These are phyloP conservation scores for Populus hybrid DNA, from an alignment of 441 rosid genomes.

Conservation along the genomic window DNA sequence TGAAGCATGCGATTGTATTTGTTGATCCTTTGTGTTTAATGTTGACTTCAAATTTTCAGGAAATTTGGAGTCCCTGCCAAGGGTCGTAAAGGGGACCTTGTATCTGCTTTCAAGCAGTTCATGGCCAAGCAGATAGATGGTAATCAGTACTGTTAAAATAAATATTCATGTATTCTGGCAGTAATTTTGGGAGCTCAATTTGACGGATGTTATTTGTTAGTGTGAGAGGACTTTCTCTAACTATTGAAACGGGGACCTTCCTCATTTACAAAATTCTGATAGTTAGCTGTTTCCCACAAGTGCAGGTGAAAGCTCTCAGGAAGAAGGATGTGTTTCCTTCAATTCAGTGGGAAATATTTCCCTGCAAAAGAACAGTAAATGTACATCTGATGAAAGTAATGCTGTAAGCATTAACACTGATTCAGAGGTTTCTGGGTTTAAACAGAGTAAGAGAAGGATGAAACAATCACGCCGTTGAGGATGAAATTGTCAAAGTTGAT, in stretches of 20 bases:
- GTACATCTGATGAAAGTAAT: conserved; percentile 17
- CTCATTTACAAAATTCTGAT: conserved; percentile 12
- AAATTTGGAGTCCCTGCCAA: conserved; percentile 61
- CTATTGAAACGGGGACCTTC: background rate
- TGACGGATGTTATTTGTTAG: background rate
- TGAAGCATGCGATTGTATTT: background rate
- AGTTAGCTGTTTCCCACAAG: conserved; percentile 8
- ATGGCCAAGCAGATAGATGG: conserved; percentile 46
- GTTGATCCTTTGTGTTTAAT: background rate
- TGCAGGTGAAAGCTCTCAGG: conserved; percentile 48
- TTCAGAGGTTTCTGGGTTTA: conserved; percentile 31
- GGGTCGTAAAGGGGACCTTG: conserved; percentile 65
- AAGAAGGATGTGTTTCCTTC: conserved; percentile 27
- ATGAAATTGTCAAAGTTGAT: conserved; percentile 32
- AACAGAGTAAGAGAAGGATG: conserved; percentile 36
- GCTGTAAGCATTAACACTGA: conserved; percentile 24
- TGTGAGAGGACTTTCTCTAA: background rate
- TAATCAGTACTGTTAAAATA: conserved; percentile 21
- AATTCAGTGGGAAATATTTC: conserved; percentile 23
- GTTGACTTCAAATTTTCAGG: conserved; percentile 31
- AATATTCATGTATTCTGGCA: conserved; percentile 3
- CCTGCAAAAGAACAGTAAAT: conserved; percentile 27
- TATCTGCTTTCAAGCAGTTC: conserved; percentile 58
- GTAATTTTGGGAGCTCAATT: conserved; percentile 2
- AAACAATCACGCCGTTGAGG: conserved; percentile 29